Conservation (phyloP, 1,284 basidiomycete species). For the Leccinum pseudoinsigne region DNA sequence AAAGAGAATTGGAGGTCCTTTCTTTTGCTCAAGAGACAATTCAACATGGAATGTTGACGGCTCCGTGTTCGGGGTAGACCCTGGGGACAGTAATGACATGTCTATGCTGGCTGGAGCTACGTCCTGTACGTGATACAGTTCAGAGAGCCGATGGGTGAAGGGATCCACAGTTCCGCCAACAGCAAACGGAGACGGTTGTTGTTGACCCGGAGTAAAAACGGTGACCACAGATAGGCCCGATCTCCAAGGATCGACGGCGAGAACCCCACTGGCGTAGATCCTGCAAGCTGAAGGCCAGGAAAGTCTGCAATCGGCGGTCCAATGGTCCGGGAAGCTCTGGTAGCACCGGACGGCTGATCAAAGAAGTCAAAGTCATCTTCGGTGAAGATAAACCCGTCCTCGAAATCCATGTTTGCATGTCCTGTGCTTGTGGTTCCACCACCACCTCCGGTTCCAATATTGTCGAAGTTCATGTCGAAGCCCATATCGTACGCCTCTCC, state of each 20-base stretch:
- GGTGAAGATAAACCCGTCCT: constrained; percentile 72
- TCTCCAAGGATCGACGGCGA: constrained; percentile 35
- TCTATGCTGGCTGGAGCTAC: constrained; percentile 31
- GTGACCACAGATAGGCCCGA: constrained; percentile 30
- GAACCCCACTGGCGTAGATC: constrained; percentile 32
- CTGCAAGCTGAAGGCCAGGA: constrained; percentile 27
- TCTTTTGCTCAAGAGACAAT: constrained; percentile 29
- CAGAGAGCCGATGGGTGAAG: constrained; percentile 33
- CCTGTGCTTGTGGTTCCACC: constrained; percentile 30
- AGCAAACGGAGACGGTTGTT: constrained; percentile 34
- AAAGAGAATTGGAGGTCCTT: constrained; percentile 9
- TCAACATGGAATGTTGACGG: constrained; percentile 56
- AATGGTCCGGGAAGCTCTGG: constrained; percentile 17
- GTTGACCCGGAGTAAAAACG: constrained; percentile 23
- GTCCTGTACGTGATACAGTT: constrained; percentile 22
- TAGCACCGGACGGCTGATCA: constrained; percentile 46
- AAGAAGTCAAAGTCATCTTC: constrained; percentile 83
- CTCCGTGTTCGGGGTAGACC: constrained; percentile 41
- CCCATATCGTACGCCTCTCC: constrained; percentile 45
- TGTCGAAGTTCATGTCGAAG: constrained; percentile 47
- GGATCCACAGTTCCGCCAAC: constrained; percentile 26
- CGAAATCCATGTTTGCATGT: constrained; percentile 48
- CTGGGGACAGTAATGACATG: constrained; percentile 42
- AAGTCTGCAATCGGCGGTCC: constrained; percentile 17
- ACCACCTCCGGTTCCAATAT: constrained; percentile 33